Base-by-base conservation (phyloP, 257 asterid genomes). In the Solanum chilense region DNA sequence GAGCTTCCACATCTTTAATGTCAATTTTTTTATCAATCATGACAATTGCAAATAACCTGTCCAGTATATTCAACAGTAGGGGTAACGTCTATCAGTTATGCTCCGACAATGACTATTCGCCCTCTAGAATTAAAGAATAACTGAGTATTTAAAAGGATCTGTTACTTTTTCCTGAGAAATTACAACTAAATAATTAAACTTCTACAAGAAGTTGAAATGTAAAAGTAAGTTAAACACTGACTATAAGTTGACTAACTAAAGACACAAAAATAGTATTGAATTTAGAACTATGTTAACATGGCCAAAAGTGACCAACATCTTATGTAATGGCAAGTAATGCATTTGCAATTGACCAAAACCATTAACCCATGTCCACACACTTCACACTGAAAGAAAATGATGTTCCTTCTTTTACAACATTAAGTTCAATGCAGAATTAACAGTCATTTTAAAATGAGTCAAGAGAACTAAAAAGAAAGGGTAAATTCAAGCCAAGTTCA, bases 11-110 rank as follows among this genome's bases (percentile, higher is more conserved):
- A 73, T 87, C 87, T 87, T 74, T 83, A 21, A 81, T 64, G 20
- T 45, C 87, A 73, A 47, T 69, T 75, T 81, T 81, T 33, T 44
- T 64, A 66, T 85, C 88, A 41, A 84, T 88, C 93, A 90, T 90
- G 84, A 45, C 27, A 16, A 47, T n/a, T 44, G 45, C 62, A 71
- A 68, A 47, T 78, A 78, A 78, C 84, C 84, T 78, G 66, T 25
- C 66, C 42, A 78, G 62, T 14, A 45, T 25, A 78, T 45, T 45
- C 42, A 45, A 78, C 84, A 78, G 42, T 35, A 45, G 42, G n/a
- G n/a, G 14, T 76, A 77, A n/a, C 84, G 47, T 78, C 41, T 45
- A 4, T 78, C 66, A 78, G 42, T 45, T 45, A 78, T 5, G 64
- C 66, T 45, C 84, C 27, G 52, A 29, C 45, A 25, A 77, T 25